These are phyloP conservation scores for Trametes villosa DNA, from an alignment of 768 basidiomycete genomes.

Conservation along the genomic window DNA sequence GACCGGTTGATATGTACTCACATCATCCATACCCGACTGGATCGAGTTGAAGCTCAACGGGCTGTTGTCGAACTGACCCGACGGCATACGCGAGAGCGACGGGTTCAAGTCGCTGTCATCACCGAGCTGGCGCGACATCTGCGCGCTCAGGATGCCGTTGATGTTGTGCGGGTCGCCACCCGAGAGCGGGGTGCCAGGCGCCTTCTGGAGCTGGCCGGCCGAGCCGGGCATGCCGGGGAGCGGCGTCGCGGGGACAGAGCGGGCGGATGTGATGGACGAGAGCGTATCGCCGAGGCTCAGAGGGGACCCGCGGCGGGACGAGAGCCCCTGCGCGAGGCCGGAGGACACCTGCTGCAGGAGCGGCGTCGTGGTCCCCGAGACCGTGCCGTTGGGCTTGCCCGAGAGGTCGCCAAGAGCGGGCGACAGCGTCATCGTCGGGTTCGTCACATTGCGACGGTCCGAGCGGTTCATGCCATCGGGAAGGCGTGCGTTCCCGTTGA, in stretches of 20 bases:
- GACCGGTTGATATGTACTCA: slow-evolving; percentile 35
- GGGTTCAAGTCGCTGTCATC: slow-evolving; percentile 67
- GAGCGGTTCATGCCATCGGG: slow-evolving; percentile 60
- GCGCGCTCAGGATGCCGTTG: slow-evolving; percentile 64
- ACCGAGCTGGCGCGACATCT: slow-evolving; percentile 52
- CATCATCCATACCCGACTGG: slow-evolving; percentile 60
- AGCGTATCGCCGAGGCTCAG: slow-evolving; percentile 65
- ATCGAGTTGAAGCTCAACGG: slow-evolving; percentile 59
- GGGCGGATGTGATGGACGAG: slow-evolving; percentile 59
- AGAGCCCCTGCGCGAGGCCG: slow-evolving; percentile 44
- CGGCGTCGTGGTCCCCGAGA: slow-evolving; percentile 67
- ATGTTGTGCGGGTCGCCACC: slow-evolving; percentile 52
- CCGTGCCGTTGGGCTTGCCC: slow-evolving; percentile 48
- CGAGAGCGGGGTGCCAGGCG: slow-evolving; percentile 57
- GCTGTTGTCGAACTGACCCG: slow-evolving; percentile 54
- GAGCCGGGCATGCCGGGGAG: slow-evolving; percentile 57
- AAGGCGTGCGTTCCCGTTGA: slow-evolving; percentile 63
- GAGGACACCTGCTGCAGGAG: slow-evolving; percentile 67
- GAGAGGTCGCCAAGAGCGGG: slow-evolving; percentile 55
- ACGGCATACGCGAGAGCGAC: slow-evolving; percentile 70
- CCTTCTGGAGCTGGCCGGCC: slow-evolving; percentile 57
- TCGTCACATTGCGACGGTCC: slow-evolving; percentile 76
- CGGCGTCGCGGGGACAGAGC: slow-evolving; percentile 86
- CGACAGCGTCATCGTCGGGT: slow-evolving; percentile 69
- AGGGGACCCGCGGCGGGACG: slow-evolving; percentile 78